Conservation (phyloP, 2,329 filamentous ascomycete species). For the Penicillium sclerotigenum region DNA sequence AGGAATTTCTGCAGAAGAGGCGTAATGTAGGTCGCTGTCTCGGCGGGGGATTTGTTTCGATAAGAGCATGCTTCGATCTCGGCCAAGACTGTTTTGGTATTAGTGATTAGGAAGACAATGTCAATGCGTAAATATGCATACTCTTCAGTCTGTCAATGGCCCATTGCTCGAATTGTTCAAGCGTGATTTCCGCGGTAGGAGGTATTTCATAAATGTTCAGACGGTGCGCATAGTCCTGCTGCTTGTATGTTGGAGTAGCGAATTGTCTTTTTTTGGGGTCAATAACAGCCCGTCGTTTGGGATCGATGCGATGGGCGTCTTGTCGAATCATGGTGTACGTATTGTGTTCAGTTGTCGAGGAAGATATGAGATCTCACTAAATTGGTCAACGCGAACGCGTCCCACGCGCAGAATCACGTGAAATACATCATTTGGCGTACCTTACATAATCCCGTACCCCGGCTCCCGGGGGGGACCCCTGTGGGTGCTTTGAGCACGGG, state of each 20-base stretch:
- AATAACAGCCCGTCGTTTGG: slow-evolving; percentile 73
- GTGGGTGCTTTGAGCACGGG: not conserved
- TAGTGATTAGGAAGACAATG: not conserved
- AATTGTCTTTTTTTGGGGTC: slow-evolving; percentile 87
- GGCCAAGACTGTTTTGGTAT: slow-evolving; percentile 34
- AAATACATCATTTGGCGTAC: not conserved
- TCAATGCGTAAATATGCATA: slow-evolving; percentile 38
- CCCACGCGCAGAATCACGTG: slow-evolving; percentile 16
- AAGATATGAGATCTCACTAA: slow-evolving; percentile 11
- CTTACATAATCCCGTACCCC: not conserved
- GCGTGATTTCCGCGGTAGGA: slow-evolving; percentile 87
- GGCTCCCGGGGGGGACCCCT: not conserved
- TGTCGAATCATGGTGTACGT: slow-evolving; percentile 42
- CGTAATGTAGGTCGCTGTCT: slow-evolving; percentile 80
- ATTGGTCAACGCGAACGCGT: slow-evolving; percentile 25
- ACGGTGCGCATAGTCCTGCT: slow-evolving; percentile 75
- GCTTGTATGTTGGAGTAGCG: slow-evolving; percentile 69
- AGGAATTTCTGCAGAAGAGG: slow-evolving; percentile 84
- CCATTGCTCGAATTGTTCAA: slow-evolving; percentile 99
- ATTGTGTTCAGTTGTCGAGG: slow-evolving; percentile 1
- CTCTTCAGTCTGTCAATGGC: slow-evolving; percentile 86
- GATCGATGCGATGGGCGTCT: slow-evolving; percentile 44
- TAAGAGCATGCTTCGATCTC: slow-evolving; percentile 86
- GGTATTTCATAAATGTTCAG: slow-evolving; percentile 89
- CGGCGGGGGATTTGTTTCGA: slow-evolving; percentile 79